Base-by-base conservation (phyloP, 495 filamentous ascomycete species). In the Delitschia confertaspora region DNA sequence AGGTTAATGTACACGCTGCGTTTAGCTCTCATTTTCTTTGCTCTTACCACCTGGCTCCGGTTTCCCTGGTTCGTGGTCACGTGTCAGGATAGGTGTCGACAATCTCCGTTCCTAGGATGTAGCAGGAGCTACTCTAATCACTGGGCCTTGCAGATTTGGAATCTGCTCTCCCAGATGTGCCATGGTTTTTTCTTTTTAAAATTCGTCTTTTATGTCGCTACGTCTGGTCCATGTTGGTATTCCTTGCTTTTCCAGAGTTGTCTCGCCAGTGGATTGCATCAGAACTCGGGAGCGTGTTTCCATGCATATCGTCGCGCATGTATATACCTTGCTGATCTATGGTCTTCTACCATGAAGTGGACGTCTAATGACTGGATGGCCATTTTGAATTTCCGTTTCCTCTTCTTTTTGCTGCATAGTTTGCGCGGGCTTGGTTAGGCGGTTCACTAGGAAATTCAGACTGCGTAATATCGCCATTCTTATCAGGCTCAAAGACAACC, bases 321-420 rank as follows among this genome's bases (percentile, higher is more conserved):
- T 51, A 51, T 51, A 51, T 51, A 51, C 48, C 42, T 51, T 46
- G 22, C 13, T 31, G 14, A 30, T 40, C 35, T 25, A 27, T 45
- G 6, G 39, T 13, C 37, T 29, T 25, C n/a, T n/a, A 18, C 42
- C 48, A 51, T 30, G 41, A 39, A 24, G 47, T 31, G 47, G 41
- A 51, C 30, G 42, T 37, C 35, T 51, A 18, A 51, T 35, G 48
- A 51, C 48, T 30, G 48, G 48, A 51, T 40, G 48, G 48, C 48
- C 48, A 26, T 41, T 46, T 51, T 41, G 21, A n/a, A n/a, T n/a
- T n/a, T n/a, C n/a, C n/a, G n/a, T n/a, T n/a, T n/a, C n/a, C n/a
- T n/a, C n/a, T n/a, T n/a, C n/a, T n/a, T n/a, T n/a, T 38, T 38
- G 30, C 33, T 51, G 48, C 48, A 51, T 51, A 51, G 48, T 42